Conservation (phyloP, 2,329 filamentous ascomycete genomes). For the Grosmannia serpens region DNA sequence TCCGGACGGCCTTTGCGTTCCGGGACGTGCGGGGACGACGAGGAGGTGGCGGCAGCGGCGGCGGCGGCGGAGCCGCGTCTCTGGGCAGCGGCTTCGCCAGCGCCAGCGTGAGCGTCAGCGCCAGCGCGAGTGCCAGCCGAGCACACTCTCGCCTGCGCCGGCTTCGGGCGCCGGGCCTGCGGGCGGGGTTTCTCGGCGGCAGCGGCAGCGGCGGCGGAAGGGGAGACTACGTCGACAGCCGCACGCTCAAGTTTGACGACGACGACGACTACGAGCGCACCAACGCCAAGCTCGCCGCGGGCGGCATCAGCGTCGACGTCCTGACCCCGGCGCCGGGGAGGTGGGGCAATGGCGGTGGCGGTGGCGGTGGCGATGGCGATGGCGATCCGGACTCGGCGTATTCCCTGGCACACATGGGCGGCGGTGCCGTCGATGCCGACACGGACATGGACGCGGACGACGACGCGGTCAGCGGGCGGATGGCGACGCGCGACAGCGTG, state of each 20-base stretch:
- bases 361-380: background rate
- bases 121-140: background rate
- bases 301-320: background rate
- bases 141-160: slow-evolving; percentile 12
- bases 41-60: background rate
- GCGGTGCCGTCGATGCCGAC: slow-evolving; percentile 21
- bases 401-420: background rate
- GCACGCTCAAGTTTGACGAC: background rate
- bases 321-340: background rate
- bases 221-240: slow-evolving; percentile 9
- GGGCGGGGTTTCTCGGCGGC: slow-evolving; percentile 7
- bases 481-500: slow-evolving; percentile 54
- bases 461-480: slow-evolving; percentile 41
- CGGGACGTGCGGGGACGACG: slow-evolving; percentile 11
- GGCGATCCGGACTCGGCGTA: background rate
- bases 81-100: background rate
- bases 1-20: slow-evolving; percentile 65
- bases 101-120: slow-evolving; percentile 15
- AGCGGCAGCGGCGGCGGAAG: slow-evolving; percentile 8
- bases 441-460: slow-evolving; percentile 32
- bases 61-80: too few species aligned
- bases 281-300: background rate
- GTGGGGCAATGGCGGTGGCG: background rate
- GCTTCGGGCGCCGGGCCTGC: background rate
- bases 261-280: background rate